Conservation (phyloP, 2,329 filamentous ascomycete species). For the Emmonsiellopsis sp. region DNA sequence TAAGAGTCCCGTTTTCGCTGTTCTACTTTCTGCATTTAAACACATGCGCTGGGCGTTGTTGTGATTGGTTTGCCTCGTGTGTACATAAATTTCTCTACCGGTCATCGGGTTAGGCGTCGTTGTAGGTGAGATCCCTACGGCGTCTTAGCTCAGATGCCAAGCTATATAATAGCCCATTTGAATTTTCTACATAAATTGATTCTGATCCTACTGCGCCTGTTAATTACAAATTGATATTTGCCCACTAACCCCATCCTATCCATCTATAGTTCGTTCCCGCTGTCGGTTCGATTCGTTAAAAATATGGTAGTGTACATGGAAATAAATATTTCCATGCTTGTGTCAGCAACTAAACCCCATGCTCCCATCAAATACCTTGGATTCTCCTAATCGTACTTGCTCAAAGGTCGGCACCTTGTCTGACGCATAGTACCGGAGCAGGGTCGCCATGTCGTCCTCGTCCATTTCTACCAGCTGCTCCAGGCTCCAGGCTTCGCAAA, state of each 20-base stretch:
- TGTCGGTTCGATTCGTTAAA: too few species aligned
- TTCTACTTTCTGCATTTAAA: neutral
- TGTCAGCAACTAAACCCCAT: slow-evolving; percentile 17
- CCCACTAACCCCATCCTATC: too few species aligned
- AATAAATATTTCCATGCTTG: neutral
- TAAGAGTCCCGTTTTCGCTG: neutral
- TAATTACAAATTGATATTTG: too few species aligned
- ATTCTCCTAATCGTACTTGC: slow-evolving; percentile 11
- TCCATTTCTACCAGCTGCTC: slow-evolving; percentile 69
- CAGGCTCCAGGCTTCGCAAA: slow-evolving; percentile 72
- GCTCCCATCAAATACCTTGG: slow-evolving; percentile 18
- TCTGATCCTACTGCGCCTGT: too few species aligned
- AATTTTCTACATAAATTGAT: too few species aligned
- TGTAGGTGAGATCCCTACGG: too few species aligned
- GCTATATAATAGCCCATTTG: too few species aligned
- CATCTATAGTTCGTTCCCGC: too few species aligned
- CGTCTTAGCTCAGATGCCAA: too few species aligned
- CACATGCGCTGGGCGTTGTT: neutral
- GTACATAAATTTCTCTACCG: neutral
- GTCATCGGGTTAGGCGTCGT: too few species aligned
- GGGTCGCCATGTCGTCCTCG: slow-evolving; percentile 66
- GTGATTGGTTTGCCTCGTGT: neutral
- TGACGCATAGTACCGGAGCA: slow-evolving; percentile 57
- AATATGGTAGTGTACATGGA: too few species aligned
- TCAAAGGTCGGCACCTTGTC: slow-evolving; percentile 15